Conservation (phyloP, 2,329 filamentous ascomycete genomes). For the Alternaria novae-zelandiae region DNA sequence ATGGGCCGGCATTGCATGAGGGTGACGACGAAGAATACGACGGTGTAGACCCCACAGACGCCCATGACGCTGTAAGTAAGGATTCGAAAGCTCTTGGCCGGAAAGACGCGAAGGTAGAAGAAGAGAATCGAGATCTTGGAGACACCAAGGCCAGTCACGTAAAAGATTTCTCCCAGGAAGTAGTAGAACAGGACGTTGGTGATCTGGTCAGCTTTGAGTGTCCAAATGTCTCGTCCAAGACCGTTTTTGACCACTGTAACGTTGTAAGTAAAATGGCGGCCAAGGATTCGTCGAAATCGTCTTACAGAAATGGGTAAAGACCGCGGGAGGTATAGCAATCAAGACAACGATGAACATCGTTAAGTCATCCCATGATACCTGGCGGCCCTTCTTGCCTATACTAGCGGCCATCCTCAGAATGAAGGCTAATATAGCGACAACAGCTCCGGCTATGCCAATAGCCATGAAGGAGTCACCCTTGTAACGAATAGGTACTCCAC, state of each 20-base stretch:
- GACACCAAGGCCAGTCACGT: conserved; percentile 36
- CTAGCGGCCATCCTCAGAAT: conserved; percentile 45
- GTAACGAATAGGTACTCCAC: conserved; percentile 45
- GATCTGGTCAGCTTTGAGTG: conserved; percentile 50
- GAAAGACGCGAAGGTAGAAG: conserved; percentile 46
- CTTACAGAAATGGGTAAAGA: conserved; percentile 20
- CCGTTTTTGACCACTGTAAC: conserved; percentile 40
- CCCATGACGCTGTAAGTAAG: conserved; percentile 34
- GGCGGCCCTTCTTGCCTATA: conserved; percentile 40
- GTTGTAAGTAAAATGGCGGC: neutral
- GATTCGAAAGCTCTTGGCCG: conserved; percentile 32
- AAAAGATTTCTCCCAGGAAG: conserved; percentile 41
- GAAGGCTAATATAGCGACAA: conserved; percentile 42
- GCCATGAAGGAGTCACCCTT: conserved; percentile 37
- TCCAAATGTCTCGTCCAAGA: conserved; percentile 61
- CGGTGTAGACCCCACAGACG: conserved; percentile 31
- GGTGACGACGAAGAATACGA: conserved; percentile 57
- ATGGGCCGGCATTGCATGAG: conserved; percentile 60
- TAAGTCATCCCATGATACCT: conserved; percentile 48
- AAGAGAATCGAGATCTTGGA: conserved; percentile 45
- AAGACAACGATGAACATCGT: conserved; percentile 49
- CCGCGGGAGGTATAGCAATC: conserved; percentile 27
- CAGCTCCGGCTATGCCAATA: conserved; percentile 36
- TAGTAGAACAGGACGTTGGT: conserved; percentile 50
- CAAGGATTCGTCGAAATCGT: neutral